These are phyloP conservation scores for Globisporangium cylindrosporum DNA, from an alignment of 352 stramenopile species.

Conservation along the genomic window DNA sequence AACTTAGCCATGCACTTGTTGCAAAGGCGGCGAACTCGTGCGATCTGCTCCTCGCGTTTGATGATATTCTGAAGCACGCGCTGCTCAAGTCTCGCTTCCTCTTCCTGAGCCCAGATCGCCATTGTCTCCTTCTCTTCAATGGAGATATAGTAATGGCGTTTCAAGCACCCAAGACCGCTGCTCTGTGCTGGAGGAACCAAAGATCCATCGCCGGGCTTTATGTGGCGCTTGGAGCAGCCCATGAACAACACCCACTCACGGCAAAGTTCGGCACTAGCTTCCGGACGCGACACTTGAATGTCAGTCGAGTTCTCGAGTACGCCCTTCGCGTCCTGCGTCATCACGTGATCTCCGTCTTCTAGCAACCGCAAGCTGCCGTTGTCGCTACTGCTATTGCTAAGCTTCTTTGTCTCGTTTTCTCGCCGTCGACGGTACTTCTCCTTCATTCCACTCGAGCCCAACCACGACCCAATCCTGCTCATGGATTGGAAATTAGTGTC, in stretches of 20 bases:
- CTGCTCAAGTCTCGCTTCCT: slow-evolving; percentile 69
- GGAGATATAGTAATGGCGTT: slow-evolving; percentile 78
- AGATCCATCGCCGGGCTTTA: background rate
- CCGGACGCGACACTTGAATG: slow-evolving; percentile 36
- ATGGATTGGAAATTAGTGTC: slow-evolving; percentile 57
- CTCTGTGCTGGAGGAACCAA: slow-evolving; percentile 16
- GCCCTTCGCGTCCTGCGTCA: slow-evolving; percentile 35
- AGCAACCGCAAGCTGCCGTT: slow-evolving; percentile 6
- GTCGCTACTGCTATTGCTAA: background rate
- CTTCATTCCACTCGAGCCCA: slow-evolving; percentile 49
- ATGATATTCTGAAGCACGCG: slow-evolving; percentile 54
- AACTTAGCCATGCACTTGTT: slow-evolving; percentile 63
- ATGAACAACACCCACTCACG: slow-evolving; percentile 74
- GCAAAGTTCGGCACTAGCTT: slow-evolving; percentile 48
- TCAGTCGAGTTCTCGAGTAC: slow-evolving; percentile 13
- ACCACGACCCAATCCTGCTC: slow-evolving; percentile 58
- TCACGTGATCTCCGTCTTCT: slow-evolving; percentile 43
- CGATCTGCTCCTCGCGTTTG: slow-evolving; percentile 54
- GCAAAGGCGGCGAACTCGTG: slow-evolving; percentile 30
- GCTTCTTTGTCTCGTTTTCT: slow-evolving; percentile 17
- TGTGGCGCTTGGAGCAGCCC: slow-evolving; percentile 35
- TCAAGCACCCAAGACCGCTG: slow-evolving; percentile 51
- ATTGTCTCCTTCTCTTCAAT: slow-evolving; percentile 54
- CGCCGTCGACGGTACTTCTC: slow-evolving; percentile 36
- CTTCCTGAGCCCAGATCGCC: slow-evolving; percentile 53